A percentile compares a stretch with the other conserved stretches of the same genome.
Conservation (phyloP, 352 stramenopile genomes). For the Globisporangium nunn region DNA sequence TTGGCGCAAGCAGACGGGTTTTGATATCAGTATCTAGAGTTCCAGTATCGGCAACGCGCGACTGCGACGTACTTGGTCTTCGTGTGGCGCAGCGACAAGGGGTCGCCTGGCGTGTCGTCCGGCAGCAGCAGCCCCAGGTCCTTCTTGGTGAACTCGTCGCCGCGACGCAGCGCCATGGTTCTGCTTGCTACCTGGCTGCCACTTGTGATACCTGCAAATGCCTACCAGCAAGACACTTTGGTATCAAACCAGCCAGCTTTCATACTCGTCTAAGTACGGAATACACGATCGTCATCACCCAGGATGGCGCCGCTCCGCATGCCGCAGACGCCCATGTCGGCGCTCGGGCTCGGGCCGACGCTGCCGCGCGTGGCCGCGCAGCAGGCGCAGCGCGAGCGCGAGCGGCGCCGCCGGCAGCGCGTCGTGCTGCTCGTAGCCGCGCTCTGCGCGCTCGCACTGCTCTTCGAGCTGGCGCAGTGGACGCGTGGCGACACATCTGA, state of each 20-base stretch:
- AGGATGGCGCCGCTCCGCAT: slow-evolving; percentile 14
- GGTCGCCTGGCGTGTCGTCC: slow-evolving; percentile 72
- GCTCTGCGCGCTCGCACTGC: slow-evolving; percentile 19
- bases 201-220: neutral
- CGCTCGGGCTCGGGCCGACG: slow-evolving; percentile 44
- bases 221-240: neutral
- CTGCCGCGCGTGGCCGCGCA: slow-evolving; percentile 16
- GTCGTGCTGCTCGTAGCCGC: slow-evolving; percentile 20
- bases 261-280: too few relatives aligned
- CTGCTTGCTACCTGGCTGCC: neutral
- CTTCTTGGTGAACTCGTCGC: slow-evolving; percentile 71
- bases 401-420: slow-evolving; percentile 9
- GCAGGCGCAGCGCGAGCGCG: slow-evolving; percentile 9
- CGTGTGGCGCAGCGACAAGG: slow-evolving; percentile 74
- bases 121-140: slow-evolving; percentile 75
- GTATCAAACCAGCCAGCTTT: neutral
- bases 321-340: slow-evolving; percentile 49
- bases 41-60: too few relatives aligned
- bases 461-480: slow-evolving; percentile 38
- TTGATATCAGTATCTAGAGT: too few relatives aligned
- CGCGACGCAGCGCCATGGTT: slow-evolving; percentile 44
- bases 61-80: slow-evolving; percentile 33
- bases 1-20: too few relatives aligned
- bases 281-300: neutral
- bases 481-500: slow-evolving; percentile 21